phyloP scores from a whole-genome alignment of 2,329 filamentous ascomycete species.

The Parascedosporium putredinis region DNA sequence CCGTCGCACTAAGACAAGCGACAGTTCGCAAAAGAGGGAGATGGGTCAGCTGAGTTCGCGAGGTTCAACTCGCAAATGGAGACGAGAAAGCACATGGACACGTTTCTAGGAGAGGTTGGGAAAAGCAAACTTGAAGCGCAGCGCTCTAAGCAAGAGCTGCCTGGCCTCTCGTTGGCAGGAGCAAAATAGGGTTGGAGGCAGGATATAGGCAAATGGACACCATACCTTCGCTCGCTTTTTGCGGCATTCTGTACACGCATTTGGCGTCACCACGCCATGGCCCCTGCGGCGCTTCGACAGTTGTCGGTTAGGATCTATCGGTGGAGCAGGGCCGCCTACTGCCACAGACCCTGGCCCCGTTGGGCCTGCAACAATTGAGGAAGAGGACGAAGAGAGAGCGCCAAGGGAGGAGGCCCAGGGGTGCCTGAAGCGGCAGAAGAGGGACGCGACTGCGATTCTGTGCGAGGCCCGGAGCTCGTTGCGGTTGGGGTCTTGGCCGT shows the following conservation, averaged over 20 bases:
- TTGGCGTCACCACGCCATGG: slow-evolving; percentile 45
- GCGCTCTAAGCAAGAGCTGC: no score
- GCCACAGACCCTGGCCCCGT: not conserved
- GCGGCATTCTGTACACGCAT: slow-evolving; percentile 50
- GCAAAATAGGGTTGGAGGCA: no score
- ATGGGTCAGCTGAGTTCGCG: no score
- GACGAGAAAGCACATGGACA: no score
- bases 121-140: no score
- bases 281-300: slow-evolving; percentile 43
- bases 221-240: slow-evolving; percentile 52
- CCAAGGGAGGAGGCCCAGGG: not conserved
- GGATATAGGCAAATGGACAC: not conserved
- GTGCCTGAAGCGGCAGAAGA: not conserved
- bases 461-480: not conserved
- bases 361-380: not conserved
- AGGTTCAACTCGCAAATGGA: no score
- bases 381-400: slow-evolving; percentile 10
- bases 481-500: not conserved
- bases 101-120: no score
- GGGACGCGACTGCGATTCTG: not conserved
- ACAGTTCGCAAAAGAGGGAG: no score
- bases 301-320: slow-evolving; percentile 13
- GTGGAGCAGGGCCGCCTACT: slow-evolving; percentile 6
- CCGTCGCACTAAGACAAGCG: slow-evolving; percentile 61
- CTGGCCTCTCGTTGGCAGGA: no score